Conservation (phyloP, 805 yeast genomes). For the Metschnikowia noctiluminum region DNA sequence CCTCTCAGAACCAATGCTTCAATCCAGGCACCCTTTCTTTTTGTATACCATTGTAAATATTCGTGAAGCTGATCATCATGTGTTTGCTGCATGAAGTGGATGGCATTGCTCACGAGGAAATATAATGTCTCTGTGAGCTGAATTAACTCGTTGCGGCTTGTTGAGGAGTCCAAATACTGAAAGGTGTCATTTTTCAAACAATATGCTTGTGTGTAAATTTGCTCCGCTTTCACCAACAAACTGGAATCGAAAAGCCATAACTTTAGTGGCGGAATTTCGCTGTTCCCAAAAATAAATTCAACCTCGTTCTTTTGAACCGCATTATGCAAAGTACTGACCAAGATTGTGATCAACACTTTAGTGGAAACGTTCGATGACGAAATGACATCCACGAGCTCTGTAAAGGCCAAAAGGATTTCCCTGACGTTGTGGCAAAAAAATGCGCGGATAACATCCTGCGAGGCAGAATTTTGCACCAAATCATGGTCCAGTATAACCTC, state of each 20-base stretch:
- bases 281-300: conserved; percentile 28
- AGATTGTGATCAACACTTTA: conserved; percentile 18
- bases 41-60: conserved; percentile 33
- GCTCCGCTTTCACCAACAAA: conserved; percentile 38
- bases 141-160: conserved; percentile 21
- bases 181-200: conserved; percentile 9
- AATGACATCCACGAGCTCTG: conserved; percentile 23
- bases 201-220: conserved; percentile 30
- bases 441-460: conserved; percentile 23
- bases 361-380: conserved; percentile 18
- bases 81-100: conserved; percentile 30
- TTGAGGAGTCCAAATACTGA: conserved; percentile 12
- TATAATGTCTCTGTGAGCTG: conserved; percentile 31
- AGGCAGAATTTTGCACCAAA: conserved; percentile 3
- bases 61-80: conserved; percentile 25
- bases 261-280: conserved; percentile 24
- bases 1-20: conserved; percentile 49
- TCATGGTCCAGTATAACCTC: conserved; percentile 8
- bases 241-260: conserved; percentile 51
- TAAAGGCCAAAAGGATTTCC: conserved; percentile 27
- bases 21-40: conserved; percentile 52
- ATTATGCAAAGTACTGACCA: conserved; percentile 28
- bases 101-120: conserved; percentile 34
- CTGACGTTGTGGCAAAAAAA: conserved; percentile 26
- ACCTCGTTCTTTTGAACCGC: conserved; percentile 41